Percentiles rank a stretch among this genome's conserved stretches.
phyloP scores from a whole-genome alignment of 2,329 filamentous ascomycete species.

The Orbilia blumenaviensis region DNA sequence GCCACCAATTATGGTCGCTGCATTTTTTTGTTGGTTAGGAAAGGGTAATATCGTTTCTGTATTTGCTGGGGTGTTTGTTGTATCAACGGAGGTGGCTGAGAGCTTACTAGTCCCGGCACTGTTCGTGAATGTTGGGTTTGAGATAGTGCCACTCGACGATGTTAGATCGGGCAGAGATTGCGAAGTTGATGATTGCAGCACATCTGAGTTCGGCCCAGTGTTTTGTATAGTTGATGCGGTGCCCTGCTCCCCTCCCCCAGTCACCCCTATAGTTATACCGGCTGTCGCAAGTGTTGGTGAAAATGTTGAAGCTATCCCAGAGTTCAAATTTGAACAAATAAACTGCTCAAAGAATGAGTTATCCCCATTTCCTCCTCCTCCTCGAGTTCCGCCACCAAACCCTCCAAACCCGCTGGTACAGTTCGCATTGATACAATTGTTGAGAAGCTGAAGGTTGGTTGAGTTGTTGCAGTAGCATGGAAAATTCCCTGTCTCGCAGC shows the following conservation, averaged over 20 bases:
- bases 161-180: background rate
- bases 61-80: background rate
- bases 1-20: constrained; percentile 43
- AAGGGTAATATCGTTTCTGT: background rate
- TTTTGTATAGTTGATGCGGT: background rate
- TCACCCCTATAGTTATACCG: background rate
- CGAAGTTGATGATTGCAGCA: background rate
- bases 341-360: constrained; percentile 11
- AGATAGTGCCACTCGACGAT: background rate
- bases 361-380: background rate
- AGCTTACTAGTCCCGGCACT: background rate
- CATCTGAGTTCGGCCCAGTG: background rate
- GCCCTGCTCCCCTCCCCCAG: background rate
- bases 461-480: constrained; percentile 46
- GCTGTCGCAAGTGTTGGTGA: background rate
- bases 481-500: constrained; percentile 29
- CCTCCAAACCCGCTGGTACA: constrained; percentile 28
- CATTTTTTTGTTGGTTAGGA: constrained; percentile 4
- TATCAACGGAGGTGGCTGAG: background rate
- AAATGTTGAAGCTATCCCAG: background rate
- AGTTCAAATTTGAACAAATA: constrained; percentile 24
- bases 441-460: constrained; percentile 19
- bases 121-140: background rate
- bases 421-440: constrained; percentile 17
- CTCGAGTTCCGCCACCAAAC: background rate